Base-by-base conservation (phyloP, 2,329 filamentous ascomycete genomes). In the Fusarium transvaalense region DNA sequence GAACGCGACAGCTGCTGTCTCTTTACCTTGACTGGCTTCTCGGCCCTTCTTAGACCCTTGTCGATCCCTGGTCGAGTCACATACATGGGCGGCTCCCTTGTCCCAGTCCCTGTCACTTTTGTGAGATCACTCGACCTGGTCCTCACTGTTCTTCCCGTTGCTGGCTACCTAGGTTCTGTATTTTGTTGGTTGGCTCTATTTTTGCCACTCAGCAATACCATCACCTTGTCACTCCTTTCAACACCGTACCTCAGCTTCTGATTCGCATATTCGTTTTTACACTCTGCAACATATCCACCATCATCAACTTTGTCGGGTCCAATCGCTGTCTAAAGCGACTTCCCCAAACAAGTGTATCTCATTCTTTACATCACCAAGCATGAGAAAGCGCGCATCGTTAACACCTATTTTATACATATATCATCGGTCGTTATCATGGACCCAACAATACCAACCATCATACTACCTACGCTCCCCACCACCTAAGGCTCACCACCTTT, bases 1-100 rank as follows among this genome's bases (percentile, higher is more conserved):
- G 51, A 32, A 67, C 63, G 23, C 51, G 61, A 56, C 21, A 64
- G 59, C 66, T 62, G 56, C 58, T 56, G 48, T 56, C 54, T 59
- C 46, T 35, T 51, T 47, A 37, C 31, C 71, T 43, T 75, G 66
- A 76, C 66, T 77, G 75, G 75, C 62, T 60, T 75, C 52, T 74
- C 71, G 72, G 65, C 41, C 72, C 65, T 73, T 74, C 70, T 70
- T 39, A 45, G 54, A 45, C 61, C 63, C 41, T 51, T 27, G 67
- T 43, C 61, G 29, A 25, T 45, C 41, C 70, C 66, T 57, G 17
- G 47, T 69, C 23, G 43, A 48, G 52, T 69, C 69, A 66, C 45
- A 62, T 41, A 39, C 59, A 50, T 58, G 43, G 50, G 53, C 61
- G 53, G 53, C 27, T 55, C 56, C 67, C 34, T 35, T 29, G 25